Evolutionary conservation across 139 green algal species (phyloP), one percentile per base, ranked within the genome.

Genomic region (Chlamydomonas incerta): DNA sequence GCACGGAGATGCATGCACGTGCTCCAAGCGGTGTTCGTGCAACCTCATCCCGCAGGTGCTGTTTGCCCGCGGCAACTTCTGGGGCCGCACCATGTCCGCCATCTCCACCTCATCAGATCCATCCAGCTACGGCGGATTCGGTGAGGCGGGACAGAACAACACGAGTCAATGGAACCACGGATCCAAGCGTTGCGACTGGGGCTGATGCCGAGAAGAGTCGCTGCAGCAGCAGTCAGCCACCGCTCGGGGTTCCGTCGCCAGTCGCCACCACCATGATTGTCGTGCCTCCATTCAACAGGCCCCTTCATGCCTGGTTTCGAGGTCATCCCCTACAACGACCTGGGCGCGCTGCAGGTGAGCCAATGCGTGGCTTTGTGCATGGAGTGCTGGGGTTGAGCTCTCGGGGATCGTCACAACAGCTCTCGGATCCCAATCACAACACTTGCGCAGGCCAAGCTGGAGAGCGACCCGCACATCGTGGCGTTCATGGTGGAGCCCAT

Each of bases 401-500:
- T n/a, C n/a, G n/a, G n/a, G n/a, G n/a, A n/a, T n/a, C n/a, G n/a
- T n/a, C n/a, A n/a, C n/a, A n/a, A n/a, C n/a, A n/a, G n/a, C n/a
- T n/a, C n/a, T n/a, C n/a, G n/a, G n/a, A n/a, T n/a, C n/a, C n/a
- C n/a, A n/a, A n/a, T n/a, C 31, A 23, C 17, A 50, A 21, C 13
- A n/a, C 67, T n/a, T n/a, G n/a, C 74, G 0, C 75, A 83, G 75
- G 75, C 47, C 57, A 83, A 83, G 41, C 66, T 85, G 62, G 72
- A 81, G 66, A 55, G 60, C 0, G 94, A 98, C 82, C 92, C 93
- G 23, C 96, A 97, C 90, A 96, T 99, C 47, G 96, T 97, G 57
- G 97, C 94, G 0, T 99, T 98, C 93, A 98, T 99, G 94, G 98
- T 99, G 76, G 97, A 99, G 90, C 97, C 97, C 33, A 99, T 99